phyloP scores from a whole-genome alignment of 2,329 filamentous ascomycete genomes.

The Fusarium nygamai region DNA sequence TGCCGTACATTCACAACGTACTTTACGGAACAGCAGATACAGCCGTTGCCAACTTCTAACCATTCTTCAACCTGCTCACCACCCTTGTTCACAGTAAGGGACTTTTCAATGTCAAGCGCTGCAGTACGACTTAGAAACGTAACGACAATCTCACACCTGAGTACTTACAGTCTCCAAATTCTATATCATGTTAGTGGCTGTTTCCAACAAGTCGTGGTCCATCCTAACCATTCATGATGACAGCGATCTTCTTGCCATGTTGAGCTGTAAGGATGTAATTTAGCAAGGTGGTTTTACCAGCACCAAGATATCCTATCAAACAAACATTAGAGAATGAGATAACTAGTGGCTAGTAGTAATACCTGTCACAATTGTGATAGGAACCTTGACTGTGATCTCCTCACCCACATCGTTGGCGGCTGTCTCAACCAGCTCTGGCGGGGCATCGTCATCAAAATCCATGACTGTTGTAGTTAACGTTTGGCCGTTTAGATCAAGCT shows the following conservation, averaged over 20 bases:
- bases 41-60: constrained; percentile 95
- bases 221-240: constrained; percentile 84
- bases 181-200: constrained; percentile 54
- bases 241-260: constrained; percentile 97
- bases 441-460: constrained; percentile 73
- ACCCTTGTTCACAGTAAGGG: constrained; percentile 87
- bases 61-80: constrained; percentile 89
- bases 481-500: not conserved
- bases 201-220: not conserved
- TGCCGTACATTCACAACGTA: constrained; percentile 49
- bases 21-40: constrained; percentile 98
- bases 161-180: constrained; percentile 81
- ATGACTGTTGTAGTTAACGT: constrained; percentile 51
- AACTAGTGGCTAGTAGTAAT: constrained; percentile 17
- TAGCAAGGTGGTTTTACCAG: constrained; percentile 92
- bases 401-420: constrained; percentile 51
- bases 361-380: constrained; percentile 87
- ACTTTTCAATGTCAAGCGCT: constrained; percentile 96
- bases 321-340: not conserved
- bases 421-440: constrained; percentile 70
- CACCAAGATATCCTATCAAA: constrained; percentile 91
- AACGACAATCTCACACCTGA: not conserved
- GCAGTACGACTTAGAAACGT: constrained; percentile 16
- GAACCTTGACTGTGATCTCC: constrained; percentile 72
- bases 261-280: constrained; percentile 96